These are phyloP conservation scores for Termitomyces sp. DNA, from an alignment of 768 basidiomycete species.

Conservation along the genomic window DNA sequence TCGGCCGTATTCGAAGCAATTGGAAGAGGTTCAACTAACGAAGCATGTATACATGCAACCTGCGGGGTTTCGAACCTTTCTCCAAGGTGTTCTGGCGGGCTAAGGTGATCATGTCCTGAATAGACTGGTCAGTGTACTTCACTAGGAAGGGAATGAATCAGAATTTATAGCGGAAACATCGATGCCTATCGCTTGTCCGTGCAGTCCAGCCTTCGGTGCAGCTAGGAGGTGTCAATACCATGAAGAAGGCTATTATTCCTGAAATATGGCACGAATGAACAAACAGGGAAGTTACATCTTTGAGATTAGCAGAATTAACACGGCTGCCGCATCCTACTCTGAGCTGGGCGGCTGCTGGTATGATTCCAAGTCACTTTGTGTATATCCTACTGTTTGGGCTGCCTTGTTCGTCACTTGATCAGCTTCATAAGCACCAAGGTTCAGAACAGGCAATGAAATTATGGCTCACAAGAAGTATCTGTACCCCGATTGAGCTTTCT, in stretches of 20 bases:
- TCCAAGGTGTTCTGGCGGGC: slow-evolving; percentile 45
- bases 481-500: slow-evolving; percentile 19
- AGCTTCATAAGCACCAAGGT: background rate
- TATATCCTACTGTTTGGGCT: slow-evolving; percentile 49
- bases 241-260: slow-evolving; percentile 20
- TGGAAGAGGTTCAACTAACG: slow-evolving; percentile 44
- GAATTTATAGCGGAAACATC: slow-evolving; percentile 49
- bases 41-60: slow-evolving; percentile 46
- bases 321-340: slow-evolving; percentile 59
- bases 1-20: slow-evolving; percentile 48
- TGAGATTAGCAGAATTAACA: slow-evolving; percentile 42
- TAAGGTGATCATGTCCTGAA: slow-evolving; percentile 49
- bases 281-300: slow-evolving; percentile 32
- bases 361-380: slow-evolving; percentile 36
- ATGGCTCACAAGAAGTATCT: slow-evolving; percentile 6
- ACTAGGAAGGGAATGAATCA: background rate
- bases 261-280: background rate
- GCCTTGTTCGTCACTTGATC: slow-evolving; percentile 18
- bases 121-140: background rate
- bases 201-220: slow-evolving; percentile 45
- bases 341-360: slow-evolving; percentile 44
- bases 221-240: slow-evolving; percentile 56
- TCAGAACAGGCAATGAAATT: background rate
- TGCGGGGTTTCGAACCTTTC: slow-evolving; percentile 41
- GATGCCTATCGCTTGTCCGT: slow-evolving; percentile 52